Evolutionary conservation across 345 rosid genomes (phyloP).

Genomic region (Aquilaria yunnanensis): DNA sequence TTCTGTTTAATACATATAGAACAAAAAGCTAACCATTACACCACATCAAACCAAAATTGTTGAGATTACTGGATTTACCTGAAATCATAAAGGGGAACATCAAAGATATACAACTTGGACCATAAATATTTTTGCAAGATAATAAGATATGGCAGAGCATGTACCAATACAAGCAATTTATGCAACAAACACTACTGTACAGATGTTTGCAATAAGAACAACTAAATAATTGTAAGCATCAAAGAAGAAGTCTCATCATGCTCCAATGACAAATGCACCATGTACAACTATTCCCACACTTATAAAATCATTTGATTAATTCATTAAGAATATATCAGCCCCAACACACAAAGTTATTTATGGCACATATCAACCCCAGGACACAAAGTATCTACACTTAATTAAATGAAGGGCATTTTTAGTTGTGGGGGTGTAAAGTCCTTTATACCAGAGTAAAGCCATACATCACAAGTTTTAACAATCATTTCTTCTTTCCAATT

Average conservation of each 20-base stretch:
- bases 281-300: slow-evolving; percentile 59
- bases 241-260: slow-evolving; percentile 55
- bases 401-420: too few species aligned
- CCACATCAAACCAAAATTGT: slow-evolving; percentile 68
- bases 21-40: slow-evolving; percentile 43
- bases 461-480: too few species aligned
- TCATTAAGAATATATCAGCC: slow-evolving; percentile 20
- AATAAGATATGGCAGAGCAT: slow-evolving; percentile 1
- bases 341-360: not conserved
- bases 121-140: not conserved
- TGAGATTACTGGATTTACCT: slow-evolving; percentile 61
- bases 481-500: too few species aligned
- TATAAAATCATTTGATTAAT: slow-evolving; percentile 34
- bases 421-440: too few species aligned
- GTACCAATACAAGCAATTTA: slow-evolving; percentile 56
- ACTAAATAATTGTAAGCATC: slow-evolving; percentile 63
- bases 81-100: slow-evolving; percentile 10
- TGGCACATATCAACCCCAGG: too few species aligned
- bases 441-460: too few species aligned
- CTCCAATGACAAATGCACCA: slow-evolving; percentile 66
- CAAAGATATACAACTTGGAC: not conserved
- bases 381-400: too few species aligned
- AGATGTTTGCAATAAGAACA: slow-evolving; percentile 62
- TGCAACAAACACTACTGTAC: slow-evolving; percentile 66
- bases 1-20: not conserved